A percentile compares a stretch with the other conserved stretches of the same genome.
Conservation (phyloP, 1,284 basidiomycete genomes). For the Leccinum fuscescens region DNA sequence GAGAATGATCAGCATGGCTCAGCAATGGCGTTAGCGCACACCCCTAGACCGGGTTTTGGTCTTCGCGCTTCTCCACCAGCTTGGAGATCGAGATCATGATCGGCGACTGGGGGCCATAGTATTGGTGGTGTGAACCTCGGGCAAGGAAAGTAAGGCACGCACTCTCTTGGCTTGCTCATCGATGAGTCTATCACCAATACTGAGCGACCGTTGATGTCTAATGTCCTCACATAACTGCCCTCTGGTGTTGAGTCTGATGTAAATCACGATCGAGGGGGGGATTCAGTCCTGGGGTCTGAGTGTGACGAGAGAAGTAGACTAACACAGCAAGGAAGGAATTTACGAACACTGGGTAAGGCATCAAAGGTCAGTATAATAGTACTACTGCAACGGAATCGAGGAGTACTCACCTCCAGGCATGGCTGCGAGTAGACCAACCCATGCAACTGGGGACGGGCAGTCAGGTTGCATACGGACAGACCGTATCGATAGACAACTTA, state of each 20-base stretch:
- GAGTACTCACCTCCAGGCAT: slow-evolving; percentile 22
- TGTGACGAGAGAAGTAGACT: not conserved
- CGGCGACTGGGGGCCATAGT: slow-evolving; percentile 12
- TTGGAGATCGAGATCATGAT: slow-evolving; percentile 23
- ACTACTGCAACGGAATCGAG: not conserved
- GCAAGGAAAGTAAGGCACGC: not conserved
- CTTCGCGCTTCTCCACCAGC: slow-evolving; percentile 9
- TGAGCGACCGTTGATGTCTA: slow-evolving; percentile 12
- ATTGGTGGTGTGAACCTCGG: not conserved
- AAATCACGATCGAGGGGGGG: not conserved
- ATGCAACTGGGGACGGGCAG: slow-evolving; percentile 8
- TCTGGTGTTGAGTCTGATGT: slow-evolving; percentile 14
- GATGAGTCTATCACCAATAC: slow-evolving; percentile 10
- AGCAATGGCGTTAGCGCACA: not conserved
- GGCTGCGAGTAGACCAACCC: slow-evolving; percentile 16
- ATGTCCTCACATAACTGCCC: slow-evolving; percentile 14
- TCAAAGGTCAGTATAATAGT: not conserved
- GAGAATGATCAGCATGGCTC: not conserved
- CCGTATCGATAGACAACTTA: not conserved
- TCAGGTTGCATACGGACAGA: not conserved
- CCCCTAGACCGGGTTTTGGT: slow-evolving; percentile 12
- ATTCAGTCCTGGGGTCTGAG: slow-evolving; percentile 2
- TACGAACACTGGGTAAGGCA: slow-evolving; percentile 17
- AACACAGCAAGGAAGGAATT: slow-evolving; percentile 21
- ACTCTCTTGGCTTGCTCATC: slow-evolving; percentile 10